Evolutionary conservation across 805 yeast species (phyloP).

Genomic region (Millerago galiae): DNA sequence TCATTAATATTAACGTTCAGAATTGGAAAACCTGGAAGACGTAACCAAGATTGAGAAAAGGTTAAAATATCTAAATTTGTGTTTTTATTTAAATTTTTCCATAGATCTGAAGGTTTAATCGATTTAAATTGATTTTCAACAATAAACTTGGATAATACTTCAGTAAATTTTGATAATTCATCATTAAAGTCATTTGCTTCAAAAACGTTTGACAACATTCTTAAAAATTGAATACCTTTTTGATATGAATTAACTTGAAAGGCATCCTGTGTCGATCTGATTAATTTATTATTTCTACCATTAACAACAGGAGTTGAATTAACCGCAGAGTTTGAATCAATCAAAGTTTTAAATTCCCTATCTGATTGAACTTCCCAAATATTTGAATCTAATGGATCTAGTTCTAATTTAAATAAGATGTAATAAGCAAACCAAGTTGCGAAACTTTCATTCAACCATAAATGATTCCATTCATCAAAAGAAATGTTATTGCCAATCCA

Average conservation of each 20-base stretch:
- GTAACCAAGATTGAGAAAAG: constrained; percentile 55
- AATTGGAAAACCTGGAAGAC: constrained; percentile 54
- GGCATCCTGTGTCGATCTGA: constrained; percentile 38
- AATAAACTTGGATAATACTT: constrained; percentile 34
- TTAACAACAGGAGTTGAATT: constrained; percentile 1
- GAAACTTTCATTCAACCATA: constrained; percentile 75
- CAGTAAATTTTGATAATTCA: constrained; percentile 27
- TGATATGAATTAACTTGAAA: constrained; percentile 48
- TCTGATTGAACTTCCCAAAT: constrained; percentile 30
- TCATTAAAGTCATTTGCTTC: constrained; percentile 27
- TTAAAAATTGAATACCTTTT: constrained; percentile 50
- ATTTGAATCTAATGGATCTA: constrained; percentile 20
- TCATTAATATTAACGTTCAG: constrained; percentile 30
- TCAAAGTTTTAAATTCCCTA: constrained; percentile 26
- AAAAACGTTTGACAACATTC: constrained; percentile 44
- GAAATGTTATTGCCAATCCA: constrained; percentile 70
- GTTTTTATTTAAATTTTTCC: constrained; percentile 36
- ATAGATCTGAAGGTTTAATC: constrained; percentile 45
- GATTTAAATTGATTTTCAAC: constrained; percentile 28
- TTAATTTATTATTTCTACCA: constrained; percentile 21
- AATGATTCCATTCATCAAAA: constrained; percentile 59
- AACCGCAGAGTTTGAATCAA: constrained; percentile 32
- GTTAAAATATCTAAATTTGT: constrained; percentile 39
- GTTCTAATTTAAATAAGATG: constrained; percentile 28
- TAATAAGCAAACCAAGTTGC: constrained; percentile 67